Percentiles rank a stretch among this genome's conserved stretches.
Conservation (phyloP, 1,284 basidiomycete species). For the Moniliella sp. region DNA sequence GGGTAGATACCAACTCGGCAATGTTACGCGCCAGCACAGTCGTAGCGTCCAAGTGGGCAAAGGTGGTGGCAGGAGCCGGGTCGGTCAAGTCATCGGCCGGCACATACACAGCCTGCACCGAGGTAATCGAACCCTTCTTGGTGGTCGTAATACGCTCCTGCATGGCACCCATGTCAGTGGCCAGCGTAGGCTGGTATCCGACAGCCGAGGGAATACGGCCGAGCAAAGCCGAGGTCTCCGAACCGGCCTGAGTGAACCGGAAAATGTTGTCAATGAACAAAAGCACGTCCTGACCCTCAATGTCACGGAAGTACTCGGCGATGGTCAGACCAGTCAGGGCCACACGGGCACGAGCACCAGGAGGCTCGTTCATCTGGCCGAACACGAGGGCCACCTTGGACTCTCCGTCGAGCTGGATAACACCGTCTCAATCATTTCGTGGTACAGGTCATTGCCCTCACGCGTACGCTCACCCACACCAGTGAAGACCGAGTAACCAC, state of each 20-base stretch:
- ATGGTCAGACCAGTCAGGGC: constrained; percentile 95
- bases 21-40: constrained; percentile 96
- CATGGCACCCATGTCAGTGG: constrained; percentile 99
- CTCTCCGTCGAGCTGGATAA: constrained; percentile 84
- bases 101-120: constrained; percentile 96
- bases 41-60: constrained; percentile 97
- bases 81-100: constrained; percentile 99
- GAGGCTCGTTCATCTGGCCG: constrained; percentile 99
- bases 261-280: constrained; percentile 98
- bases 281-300: constrained; percentile 97
- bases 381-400: constrained; percentile 99
- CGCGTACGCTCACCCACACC: constrained; percentile 98
- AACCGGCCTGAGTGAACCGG: constrained; percentile 90
- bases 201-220: constrained; percentile 99
- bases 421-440: constrained; percentile 99
- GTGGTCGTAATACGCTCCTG: constrained; percentile 95
- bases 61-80: constrained; percentile 94
- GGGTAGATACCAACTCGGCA: constrained; percentile 97
- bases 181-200: constrained; percentile 97
- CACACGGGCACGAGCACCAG: constrained; percentile 98
- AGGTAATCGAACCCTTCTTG: constrained; percentile 99
- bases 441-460: constrained; percentile 99
- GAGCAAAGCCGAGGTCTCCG: constrained; percentile 93
- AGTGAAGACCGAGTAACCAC: constrained; percentile 99
- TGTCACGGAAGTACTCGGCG: constrained; percentile 99